phyloP scores from a whole-genome alignment of 345 rosid species.

The Salix suchowensis region DNA sequence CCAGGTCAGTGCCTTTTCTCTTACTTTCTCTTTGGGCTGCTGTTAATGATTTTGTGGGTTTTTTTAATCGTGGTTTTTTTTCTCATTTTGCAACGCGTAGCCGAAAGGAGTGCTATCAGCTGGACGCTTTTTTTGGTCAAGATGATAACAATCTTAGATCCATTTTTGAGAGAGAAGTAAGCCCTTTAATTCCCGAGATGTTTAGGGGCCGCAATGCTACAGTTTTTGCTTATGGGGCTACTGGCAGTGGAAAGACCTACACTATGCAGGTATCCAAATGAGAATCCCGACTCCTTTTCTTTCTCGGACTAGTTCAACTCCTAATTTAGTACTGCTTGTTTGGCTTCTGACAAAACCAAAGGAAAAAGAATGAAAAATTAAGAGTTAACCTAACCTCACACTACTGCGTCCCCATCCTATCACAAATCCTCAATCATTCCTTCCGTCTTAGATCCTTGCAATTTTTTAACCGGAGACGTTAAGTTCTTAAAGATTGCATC shows the following conservation, averaged over 20 bases:
- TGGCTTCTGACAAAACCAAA: background rate
- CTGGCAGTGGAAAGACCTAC: slow-evolving; percentile 92
- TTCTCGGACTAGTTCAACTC: background rate
- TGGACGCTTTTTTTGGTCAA: slow-evolving; percentile 75
- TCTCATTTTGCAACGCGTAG: slow-evolving; percentile 27
- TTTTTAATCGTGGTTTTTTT: slow-evolving; percentile 5
- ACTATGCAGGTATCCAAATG: slow-evolving; percentile 69
- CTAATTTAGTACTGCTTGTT: background rate
- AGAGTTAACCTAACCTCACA: too few species aligned
- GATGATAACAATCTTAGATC: slow-evolving; percentile 54
- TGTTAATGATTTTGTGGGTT: background rate
- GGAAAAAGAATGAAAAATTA: background rate
- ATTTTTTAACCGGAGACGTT: too few species aligned
- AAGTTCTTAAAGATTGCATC: too few species aligned
- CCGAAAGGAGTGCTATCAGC: slow-evolving; percentile 64
- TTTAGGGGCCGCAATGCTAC: slow-evolving; percentile 73
- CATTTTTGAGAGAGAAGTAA: slow-evolving; percentile 71
- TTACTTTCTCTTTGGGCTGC: background rate
- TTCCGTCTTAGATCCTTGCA: too few species aligned
- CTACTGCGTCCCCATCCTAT: too few species aligned
- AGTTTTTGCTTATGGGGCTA: slow-evolving; percentile 87
- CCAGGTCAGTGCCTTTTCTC: slow-evolving; percentile 39
- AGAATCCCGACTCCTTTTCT: background rate
- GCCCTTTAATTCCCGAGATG: slow-evolving; percentile 54
- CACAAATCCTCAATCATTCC: too few species aligned